Evolutionary conservation across 805 yeast genomes (phyloP).

Genomic region (Starmera dryadoides): DNA sequence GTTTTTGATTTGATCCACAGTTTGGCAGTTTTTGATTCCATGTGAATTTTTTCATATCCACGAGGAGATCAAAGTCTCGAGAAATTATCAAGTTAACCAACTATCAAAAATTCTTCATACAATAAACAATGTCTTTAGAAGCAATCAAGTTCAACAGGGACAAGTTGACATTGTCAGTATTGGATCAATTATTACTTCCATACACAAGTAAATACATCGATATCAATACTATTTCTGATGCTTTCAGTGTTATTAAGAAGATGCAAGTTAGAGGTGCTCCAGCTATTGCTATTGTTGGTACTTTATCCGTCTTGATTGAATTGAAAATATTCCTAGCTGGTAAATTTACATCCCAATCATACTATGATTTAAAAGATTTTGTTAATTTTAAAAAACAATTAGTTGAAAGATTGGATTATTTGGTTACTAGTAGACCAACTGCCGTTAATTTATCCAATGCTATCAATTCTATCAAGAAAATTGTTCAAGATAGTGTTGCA

Average conservation of each 20-base stretch:
- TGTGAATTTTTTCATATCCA: not conserved
- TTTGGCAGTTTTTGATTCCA: not conserved
- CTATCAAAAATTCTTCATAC: not conserved
- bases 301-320: slow-evolving; percentile 77
- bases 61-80: too few species aligned
- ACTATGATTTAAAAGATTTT: slow-evolving; percentile 26
- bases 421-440: slow-evolving; percentile 83
- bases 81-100: not conserved
- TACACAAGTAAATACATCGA: slow-evolving; percentile 64
- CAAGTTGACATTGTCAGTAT: slow-evolving; percentile 41
- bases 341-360: slow-evolving; percentile 19
- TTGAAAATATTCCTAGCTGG: slow-evolving; percentile 27
- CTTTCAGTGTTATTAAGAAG: slow-evolving; percentile 70
- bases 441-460: slow-evolving; percentile 91
- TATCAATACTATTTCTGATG: slow-evolving; percentile 62
- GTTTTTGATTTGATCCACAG: too few species aligned
- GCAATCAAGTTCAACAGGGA: slow-evolving; percentile 62
- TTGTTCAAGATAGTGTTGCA: slow-evolving; percentile 23
- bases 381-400: slow-evolving; percentile 30
- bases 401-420: slow-evolving; percentile 45
- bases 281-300: slow-evolving; percentile 94
- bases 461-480: slow-evolving; percentile 25
- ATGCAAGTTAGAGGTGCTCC: slow-evolving; percentile 99
- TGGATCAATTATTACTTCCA: slow-evolving; percentile 83
- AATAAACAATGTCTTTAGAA: slow-evolving; percentile 34